phyloP scores from a whole-genome alignment of 2,329 filamentous ascomycete genomes.

The Aspergillus tubingensis region DNA sequence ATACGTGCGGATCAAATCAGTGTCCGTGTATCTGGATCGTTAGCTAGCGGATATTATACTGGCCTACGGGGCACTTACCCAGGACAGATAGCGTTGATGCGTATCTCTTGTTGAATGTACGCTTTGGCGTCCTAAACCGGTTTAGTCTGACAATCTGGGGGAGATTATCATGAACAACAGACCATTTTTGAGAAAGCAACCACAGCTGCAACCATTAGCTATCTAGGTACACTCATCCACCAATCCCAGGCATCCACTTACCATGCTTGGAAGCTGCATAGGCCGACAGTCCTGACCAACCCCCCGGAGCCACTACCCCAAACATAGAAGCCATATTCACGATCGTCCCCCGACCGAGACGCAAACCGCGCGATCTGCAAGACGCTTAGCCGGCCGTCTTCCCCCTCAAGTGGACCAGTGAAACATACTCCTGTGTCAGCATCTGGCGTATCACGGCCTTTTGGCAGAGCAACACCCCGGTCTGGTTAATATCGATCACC shows the following conservation, averaged over 20 bases:
- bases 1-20: constrained; percentile 24
- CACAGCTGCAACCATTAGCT: constrained; percentile 20
- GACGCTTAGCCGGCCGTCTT: constrained; percentile 4
- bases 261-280: constrained; percentile 31
- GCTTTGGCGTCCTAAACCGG: constrained; percentile 42
- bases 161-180: background rate
- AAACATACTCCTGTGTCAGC: constrained; percentile 31
- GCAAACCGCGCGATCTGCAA: background rate
- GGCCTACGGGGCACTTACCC: constrained; percentile 32
- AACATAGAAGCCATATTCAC: constrained; percentile 30
- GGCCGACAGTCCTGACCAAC: constrained; percentile 16
- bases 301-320: constrained; percentile 21
- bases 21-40: constrained; percentile 25
- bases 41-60: background rate
- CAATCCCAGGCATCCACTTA: constrained; percentile 2
- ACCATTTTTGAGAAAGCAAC: constrained; percentile 29
- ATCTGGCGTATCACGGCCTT: background rate
- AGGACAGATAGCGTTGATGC: constrained; percentile 63
- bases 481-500: constrained; percentile 56
- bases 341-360: constrained; percentile 25
- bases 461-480: constrained; percentile 59
- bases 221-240: background rate
- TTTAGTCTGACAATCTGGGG: constrained; percentile 5
- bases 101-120: constrained; percentile 55
- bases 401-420: background rate